phyloP scores from a whole-genome alignment of 805 yeast genomes.

The Candida vartiovaarae region DNA sequence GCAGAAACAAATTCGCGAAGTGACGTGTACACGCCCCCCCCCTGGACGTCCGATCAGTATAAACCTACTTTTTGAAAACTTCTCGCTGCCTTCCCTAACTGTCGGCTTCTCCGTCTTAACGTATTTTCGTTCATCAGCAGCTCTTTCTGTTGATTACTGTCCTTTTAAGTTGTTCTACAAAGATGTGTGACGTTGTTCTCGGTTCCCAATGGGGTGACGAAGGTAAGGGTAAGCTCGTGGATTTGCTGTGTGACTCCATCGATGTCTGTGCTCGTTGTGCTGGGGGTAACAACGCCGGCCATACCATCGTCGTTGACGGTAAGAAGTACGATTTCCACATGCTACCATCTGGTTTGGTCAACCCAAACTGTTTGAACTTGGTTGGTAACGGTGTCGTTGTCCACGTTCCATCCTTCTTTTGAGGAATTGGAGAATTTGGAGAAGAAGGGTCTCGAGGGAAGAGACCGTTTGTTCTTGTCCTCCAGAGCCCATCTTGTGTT shows the following conservation, averaged over 20 bases:
- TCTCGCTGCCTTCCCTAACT: background rate
- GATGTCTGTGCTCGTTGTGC: slow-evolving; percentile 97
- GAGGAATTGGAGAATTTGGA: slow-evolving; percentile 77
- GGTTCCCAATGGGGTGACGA: slow-evolving; percentile 99
- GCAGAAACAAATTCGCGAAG: too few species aligned
- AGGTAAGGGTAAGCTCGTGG: slow-evolving; percentile 98
- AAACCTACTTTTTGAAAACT: too few species aligned
- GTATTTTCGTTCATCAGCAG: slow-evolving; percentile 11
- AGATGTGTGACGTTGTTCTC: slow-evolving; percentile 66
- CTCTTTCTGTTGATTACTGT: slow-evolving; percentile 5
- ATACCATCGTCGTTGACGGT: slow-evolving; percentile 88
- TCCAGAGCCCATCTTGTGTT: slow-evolving; percentile 95
- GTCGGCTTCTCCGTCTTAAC: slow-evolving; percentile 11
- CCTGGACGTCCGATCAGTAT: too few species aligned
- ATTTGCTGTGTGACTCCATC: slow-evolving; percentile 86
- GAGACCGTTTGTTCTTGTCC: slow-evolving; percentile 74
- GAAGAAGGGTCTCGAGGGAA: slow-evolving; percentile 61
- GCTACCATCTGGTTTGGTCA: slow-evolving; percentile 97
- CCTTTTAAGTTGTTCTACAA: background rate
- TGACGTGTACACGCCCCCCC: too few species aligned
- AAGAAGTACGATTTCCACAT: slow-evolving; percentile 95
- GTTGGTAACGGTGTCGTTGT: slow-evolving; percentile 96
- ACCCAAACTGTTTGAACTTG: slow-evolving; percentile 82
- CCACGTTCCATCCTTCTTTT: slow-evolving; percentile 91
- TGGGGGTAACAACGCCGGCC: slow-evolving; percentile 99